Conservation (phyloP, 352 stramenopile species). For the Phytophthora colocasiae region DNA sequence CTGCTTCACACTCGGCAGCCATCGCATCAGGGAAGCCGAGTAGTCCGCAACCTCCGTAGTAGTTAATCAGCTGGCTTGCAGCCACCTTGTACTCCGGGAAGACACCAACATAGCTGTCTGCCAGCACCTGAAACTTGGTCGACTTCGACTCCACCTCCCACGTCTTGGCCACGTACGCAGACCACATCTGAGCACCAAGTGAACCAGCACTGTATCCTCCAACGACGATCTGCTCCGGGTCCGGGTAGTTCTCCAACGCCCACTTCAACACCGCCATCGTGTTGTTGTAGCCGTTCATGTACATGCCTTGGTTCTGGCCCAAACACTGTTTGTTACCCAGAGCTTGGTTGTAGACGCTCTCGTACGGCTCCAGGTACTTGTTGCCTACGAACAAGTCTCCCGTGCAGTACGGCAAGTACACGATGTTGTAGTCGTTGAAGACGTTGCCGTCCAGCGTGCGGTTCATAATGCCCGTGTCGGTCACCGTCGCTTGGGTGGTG, state of each 20-base stretch:
- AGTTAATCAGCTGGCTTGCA: slow-evolving; percentile 42
- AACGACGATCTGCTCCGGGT: slow-evolving; percentile 56
- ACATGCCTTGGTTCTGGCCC: slow-evolving; percentile 43
- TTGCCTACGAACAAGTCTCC: slow-evolving; percentile 64
- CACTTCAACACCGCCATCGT: slow-evolving; percentile 61
- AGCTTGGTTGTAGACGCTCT: slow-evolving; percentile 39
- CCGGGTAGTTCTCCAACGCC: slow-evolving; percentile 61
- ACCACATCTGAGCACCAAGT: slow-evolving; percentile 51
- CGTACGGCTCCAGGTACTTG: slow-evolving; percentile 23
- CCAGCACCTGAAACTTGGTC: slow-evolving; percentile 50
- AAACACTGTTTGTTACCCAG: slow-evolving; percentile 45
- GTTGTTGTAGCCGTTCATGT: slow-evolving; percentile 72
- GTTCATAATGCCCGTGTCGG: slow-evolving; percentile 59
- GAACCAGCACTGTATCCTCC: slow-evolving; percentile 58
- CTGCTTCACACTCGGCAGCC: slow-evolving; percentile 32
- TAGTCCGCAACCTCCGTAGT: slow-evolving; percentile 46
- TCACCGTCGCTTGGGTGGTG: slow-evolving; percentile 40
- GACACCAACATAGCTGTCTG: slow-evolving; percentile 62
- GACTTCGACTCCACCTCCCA: slow-evolving; percentile 53
- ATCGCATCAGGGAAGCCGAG: slow-evolving; percentile 41
- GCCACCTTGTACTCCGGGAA: slow-evolving; percentile 40
- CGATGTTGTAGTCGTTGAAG: slow-evolving; percentile 76
- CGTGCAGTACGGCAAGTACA: slow-evolving; percentile 75
- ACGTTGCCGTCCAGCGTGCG: slow-evolving; percentile 50
- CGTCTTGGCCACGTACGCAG: slow-evolving; percentile 43